Conservation (phyloP, 75 land plant species). For the Cryptomeria japonica region DNA sequence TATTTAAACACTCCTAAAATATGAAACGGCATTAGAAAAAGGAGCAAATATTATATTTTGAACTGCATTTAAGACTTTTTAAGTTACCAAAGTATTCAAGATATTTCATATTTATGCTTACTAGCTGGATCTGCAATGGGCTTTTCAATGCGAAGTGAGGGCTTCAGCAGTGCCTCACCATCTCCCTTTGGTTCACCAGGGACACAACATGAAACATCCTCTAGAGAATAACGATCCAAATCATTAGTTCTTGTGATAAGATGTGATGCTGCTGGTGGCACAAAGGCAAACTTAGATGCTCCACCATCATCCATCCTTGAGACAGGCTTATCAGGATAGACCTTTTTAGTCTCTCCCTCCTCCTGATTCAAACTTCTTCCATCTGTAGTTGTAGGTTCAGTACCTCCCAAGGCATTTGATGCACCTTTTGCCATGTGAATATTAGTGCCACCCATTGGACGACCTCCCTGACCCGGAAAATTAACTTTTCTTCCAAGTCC, state of each 20-base stretch:
- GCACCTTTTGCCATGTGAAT: constrained; percentile 1
- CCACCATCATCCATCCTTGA: constrained; percentile 14
- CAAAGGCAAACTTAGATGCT: constrained; percentile 28
- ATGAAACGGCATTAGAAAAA: neutral
- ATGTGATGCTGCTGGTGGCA: constrained; percentile 15
- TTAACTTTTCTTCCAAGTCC: constrained; percentile 24
- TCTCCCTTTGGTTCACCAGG: neutral
- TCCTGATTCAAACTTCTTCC: constrained; percentile 13
- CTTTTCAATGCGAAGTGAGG: constrained; percentile 23
- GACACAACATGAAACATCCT: constrained; percentile 16
- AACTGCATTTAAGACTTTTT: neutral
- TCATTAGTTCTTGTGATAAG: constrained; percentile 10
- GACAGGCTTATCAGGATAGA: constrained; percentile 9
- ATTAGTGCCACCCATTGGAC: constrained; percentile 19
- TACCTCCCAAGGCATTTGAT: neutral
- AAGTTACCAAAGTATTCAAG: neutral
- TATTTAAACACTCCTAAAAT: neutral
- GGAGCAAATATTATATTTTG: neutral
- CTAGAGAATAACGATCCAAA: constrained; percentile 21
- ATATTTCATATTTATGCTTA: constrained; percentile 22
- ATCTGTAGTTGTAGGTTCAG: constrained; percentile 17
- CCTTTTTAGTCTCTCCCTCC: constrained; percentile 11
- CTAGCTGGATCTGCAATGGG: constrained; percentile 45
- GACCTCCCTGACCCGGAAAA: constrained; percentile 21
- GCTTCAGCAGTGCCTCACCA: constrained; percentile 9